Base-by-base conservation (phyloP, 768 basidiomycete species). In the Lanmaoa rubissima region DNA sequence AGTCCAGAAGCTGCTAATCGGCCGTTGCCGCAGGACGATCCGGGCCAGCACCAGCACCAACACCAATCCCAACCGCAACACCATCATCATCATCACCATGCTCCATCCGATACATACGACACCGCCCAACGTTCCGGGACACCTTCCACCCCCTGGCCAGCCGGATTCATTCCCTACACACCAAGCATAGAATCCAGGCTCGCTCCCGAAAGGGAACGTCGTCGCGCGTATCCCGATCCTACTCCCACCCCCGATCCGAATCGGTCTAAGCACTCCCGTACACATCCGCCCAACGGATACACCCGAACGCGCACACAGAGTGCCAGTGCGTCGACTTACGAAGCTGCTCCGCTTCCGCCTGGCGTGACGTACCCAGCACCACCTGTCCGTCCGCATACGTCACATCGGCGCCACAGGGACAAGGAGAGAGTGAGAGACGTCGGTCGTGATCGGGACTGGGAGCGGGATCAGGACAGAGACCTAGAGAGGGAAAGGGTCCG, bases 1-100 rank as follows among this genome's bases (percentile, higher is more conserved):
- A 77, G 79, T 9, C 78, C 82, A 6, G 76, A 79, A 5, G 65
- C 73, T 38, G 74, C 75, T 2, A 66, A 69, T 55, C 58, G 64
- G 40, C 67, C 54, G 9, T 24, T 73, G n/a, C 67, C 61, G 14
- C 65, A 55, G 46, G 66, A 63, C 1, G 64, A 65, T 24, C 17
- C 48, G 5, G 16, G 26, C 6, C 60, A 48, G 14, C 48, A 48
- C 1, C 54, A 57, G 5, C 52, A 26, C 10, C 57, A 35, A 1
- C 58, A 41, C 2, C 40, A 31, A 1, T 31, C 47, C 8, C 58
- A 50, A 3, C 40, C 53, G 6, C 63, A 51, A 10, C 46, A 42
- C 35, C 28, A 50, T 12, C 39, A 51, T 31, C 60, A 24, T 6
- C 39, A 24, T 1, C 54, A 44, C 28, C 38, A 41, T 21, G 3